Base-by-base conservation (phyloP, 805 yeast genomes). In the Nakazawaea wyomingensis region DNA sequence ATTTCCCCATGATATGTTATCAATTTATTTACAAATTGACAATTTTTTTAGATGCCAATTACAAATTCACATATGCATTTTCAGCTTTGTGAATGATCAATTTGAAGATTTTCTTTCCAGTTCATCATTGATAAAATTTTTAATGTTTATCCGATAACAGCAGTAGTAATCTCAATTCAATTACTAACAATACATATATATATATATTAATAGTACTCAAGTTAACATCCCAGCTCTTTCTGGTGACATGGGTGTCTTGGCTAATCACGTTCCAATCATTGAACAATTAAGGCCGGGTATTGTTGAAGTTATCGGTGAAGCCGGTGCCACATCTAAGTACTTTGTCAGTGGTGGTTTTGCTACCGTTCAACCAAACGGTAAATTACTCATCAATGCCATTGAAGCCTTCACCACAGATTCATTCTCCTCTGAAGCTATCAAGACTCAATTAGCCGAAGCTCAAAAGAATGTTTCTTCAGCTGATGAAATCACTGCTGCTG, bases 301-400 rank as follows among this genome's bases (percentile, higher is more conserved):
- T 49, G 84, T 93, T 58, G 96, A 90, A 68, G 80, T 93, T 61
- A 83, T 87, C 54, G 91, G 87, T 67, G 76, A 80, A 60, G 66
- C 84, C 44, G 74, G 76, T 48, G 66, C 84, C 52, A 71, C 78
- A 63, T 6, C 32, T n/a, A 87, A 85, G 68, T 91, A 68, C 75
- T 93, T 91, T 57, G 89, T 91, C 53, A 79, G 95, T 50, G 98
- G 98, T 54, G 99, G 99, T 55, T 85, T 91, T 60, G 98, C 96
- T 48, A 80, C 96, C 46, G 95, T 93, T 53, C 90, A 86, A 66
- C 97, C 96, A 69, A 95, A 87, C 60, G 89, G 96, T 54, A 76
- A 83, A 56, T 76, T 93, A 64, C 80, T 86, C 61, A 83, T 93
- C 66, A 85, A 93, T 61, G 90, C 97, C 52, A 84, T 88, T 57